These are phyloP conservation scores for Exutisphaerella laricina DNA, from an alignment of 2,329 filamentous ascomycete genomes.

Conservation along the genomic window DNA sequence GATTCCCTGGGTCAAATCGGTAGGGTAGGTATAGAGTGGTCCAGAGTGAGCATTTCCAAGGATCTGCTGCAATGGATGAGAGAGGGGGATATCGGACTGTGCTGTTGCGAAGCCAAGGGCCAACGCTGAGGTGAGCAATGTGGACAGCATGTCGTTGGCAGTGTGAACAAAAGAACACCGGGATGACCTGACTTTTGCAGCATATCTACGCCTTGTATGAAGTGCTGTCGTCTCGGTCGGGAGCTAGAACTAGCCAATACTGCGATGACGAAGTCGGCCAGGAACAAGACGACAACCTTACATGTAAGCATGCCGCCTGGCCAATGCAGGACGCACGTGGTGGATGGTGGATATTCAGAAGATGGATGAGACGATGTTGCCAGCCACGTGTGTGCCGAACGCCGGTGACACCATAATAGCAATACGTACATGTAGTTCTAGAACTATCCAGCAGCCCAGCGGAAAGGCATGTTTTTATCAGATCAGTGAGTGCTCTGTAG, in stretches of 20 bases:
- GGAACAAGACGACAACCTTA: neutral
- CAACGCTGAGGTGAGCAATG: slow-evolving; percentile 10
- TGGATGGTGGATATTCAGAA: too few relatives aligned
- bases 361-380: too few relatives aligned
- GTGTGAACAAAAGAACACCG: neutral
- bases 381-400: neutral
- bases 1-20: slow-evolving; percentile 56
- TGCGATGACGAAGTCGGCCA: neutral
- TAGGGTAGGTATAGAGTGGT: slow-evolving; percentile 54
- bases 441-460: too few relatives aligned
- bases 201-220: too few relatives aligned
- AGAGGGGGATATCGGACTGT: slow-evolving; percentile 36
- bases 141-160: slow-evolving; percentile 11
- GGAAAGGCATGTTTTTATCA: too few relatives aligned
- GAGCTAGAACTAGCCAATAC: neutral
- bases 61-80: slow-evolving; percentile 50
- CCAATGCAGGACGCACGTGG: neutral
- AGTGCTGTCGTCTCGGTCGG: too few relatives aligned
- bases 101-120: slow-evolving; percentile 15
- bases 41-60: slow-evolving; percentile 50
- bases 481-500: too few relatives aligned
- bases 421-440: too few relatives aligned
- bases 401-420: too few relatives aligned
- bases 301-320: neutral
- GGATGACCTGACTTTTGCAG: neutral